Evolutionary conservation across 2,329 filamentous ascomycete genomes (phyloP), one percentile per base, ranked within the genome.

Genomic region (Trichoderma harzianum): DNA sequence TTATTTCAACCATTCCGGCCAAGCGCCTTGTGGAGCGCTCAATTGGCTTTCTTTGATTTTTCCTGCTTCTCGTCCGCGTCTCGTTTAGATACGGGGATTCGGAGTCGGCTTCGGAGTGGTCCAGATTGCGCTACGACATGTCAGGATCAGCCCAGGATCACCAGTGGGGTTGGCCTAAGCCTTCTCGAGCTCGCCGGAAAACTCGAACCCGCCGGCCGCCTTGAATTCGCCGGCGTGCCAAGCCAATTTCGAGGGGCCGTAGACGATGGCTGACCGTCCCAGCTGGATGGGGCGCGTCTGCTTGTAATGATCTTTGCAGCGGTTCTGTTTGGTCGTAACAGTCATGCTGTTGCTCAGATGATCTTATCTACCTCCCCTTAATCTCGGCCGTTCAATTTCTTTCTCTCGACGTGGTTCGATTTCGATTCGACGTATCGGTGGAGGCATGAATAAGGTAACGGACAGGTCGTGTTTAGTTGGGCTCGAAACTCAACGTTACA

Each of bases 151-250:
- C 47, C 30, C 47, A 36, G 63, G 47, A 51, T 66, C 47, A 30
- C 24, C 51, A 28, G 47, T 66, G 63, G 66, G 32, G 43, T 7
- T 34, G 21, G 10, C n/a, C 66, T 69, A 69, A 69, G 24, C 66
- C 66, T 61, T 69, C 26, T 69, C 55, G 55, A 62, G 66, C 66
- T 69, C 66, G 66, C 66, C 66, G 66, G 47, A 69, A 69, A 61
- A 47, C 21, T 62, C 26, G 55, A 36, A 43, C 51, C 64, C 32
- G 26, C 36, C 47, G n/a, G 26, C 65, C 32, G 34, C 32, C 53
- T 60, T 61, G 26, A 39, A 39, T 57, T 24, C 21, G 32, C 21
- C 30, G 30, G 30, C 12, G 18, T 55, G 47, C 47, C 32, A 26
- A 36, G 47, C 26, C 51, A 12, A 66, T 47, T 18, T 58, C 21